These are phyloP conservation scores for Tylopilus sp. DNA, from an alignment of 768 basidiomycete genomes.

Conservation along the genomic window DNA sequence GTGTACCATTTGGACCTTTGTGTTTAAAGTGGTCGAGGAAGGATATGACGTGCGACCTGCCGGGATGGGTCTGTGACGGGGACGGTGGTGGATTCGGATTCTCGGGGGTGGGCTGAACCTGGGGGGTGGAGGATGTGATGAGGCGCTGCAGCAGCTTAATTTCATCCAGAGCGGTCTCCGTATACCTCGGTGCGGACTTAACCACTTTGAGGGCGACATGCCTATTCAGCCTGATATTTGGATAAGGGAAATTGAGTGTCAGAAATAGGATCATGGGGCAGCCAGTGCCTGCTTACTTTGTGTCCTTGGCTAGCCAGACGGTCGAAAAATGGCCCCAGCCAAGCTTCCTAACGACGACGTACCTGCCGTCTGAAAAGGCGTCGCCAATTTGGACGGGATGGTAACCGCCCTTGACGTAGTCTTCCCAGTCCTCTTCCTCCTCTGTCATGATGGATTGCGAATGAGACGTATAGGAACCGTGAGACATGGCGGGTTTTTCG, in stretches of 20 bases:
- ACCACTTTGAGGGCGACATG: conserved; percentile 99
- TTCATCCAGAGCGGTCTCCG: conserved; percentile 97
- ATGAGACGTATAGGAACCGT: conserved; percentile 71
- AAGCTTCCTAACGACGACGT: conserved; percentile 89
- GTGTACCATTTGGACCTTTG: conserved; percentile 93
- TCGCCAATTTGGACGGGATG: conserved; percentile 96
- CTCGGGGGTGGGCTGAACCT: conserved; percentile 42
- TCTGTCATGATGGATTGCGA: conserved; percentile 80
- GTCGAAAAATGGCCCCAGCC: conserved; percentile 96
- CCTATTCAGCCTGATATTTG: conserved; percentile 68
- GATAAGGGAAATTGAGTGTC: conserved; percentile 13
- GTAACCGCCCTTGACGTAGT: conserved; percentile 79
- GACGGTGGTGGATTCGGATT: conserved; percentile 49
- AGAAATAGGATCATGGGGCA: not conserved
- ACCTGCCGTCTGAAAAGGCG: conserved; percentile 80
- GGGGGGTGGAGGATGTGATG: conserved; percentile 75
- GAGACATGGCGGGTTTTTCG: conserved; percentile 49
- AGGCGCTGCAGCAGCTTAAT: conserved; percentile 96
- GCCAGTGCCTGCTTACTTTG: conserved; percentile 51
- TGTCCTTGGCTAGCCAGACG: conserved; percentile 85
- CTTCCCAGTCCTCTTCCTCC: conserved; percentile 93
- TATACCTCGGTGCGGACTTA: conserved; percentile 95
- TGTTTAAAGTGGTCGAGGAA: conserved; percentile 98
- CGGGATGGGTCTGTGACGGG: conserved; percentile 74
- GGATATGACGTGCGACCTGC: conserved; percentile 91